Evolutionary conservation across 345 rosid genomes (phyloP), one percentile per base, ranked within the genome.

Genomic region (Streptanthus diversifolius): DNA sequence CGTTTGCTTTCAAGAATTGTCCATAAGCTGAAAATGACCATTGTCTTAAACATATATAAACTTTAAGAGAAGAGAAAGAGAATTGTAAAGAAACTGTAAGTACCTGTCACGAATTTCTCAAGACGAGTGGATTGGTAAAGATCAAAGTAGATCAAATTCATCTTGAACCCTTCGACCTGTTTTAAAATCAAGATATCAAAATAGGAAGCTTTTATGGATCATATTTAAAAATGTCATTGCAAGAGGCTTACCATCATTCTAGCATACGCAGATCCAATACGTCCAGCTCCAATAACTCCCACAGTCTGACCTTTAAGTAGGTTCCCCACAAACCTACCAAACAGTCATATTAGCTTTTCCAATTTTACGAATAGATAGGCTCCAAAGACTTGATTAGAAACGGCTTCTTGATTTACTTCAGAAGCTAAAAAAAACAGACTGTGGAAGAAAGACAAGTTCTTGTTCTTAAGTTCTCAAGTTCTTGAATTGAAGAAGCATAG

Each of bases 251-350:
- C 99, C 99, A 95, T 95, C 96, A 91, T 95, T 81, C 96, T 86
- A 40, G 97, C 97, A 71, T 95, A 95, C 17, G 99, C 96, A 57
- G 97, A 93, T 48, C 97, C 98, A n/a, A 93, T 93, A 63, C 96
- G 96, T 66, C 98, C 97, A 63, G 97, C 97, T 61, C 99, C 99
- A 75, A 95, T 91, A 56, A 95, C 99, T 70, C 97, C 99, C 67
- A 95, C 92, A 53, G 99, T 91, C 66, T 91, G 99, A 57, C 99
- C 99, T 83, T 91, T 91, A 65, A 95, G 97, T 76, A 95, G 84
- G 83, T 95, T 95, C 17, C 99, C 99, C 0, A 91, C 99, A 74
- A 88, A 95, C 69, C 97, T 95, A 65, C 21, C 64, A 76, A 63
- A 41, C 41, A 60, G 0, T 7, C 2, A 1, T 5, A 11, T 49